Evolutionary conservation across 306 rosid species (phyloP), one percentile per base, ranked within the genome.

Genomic region (Vigna trinervia): DNA sequence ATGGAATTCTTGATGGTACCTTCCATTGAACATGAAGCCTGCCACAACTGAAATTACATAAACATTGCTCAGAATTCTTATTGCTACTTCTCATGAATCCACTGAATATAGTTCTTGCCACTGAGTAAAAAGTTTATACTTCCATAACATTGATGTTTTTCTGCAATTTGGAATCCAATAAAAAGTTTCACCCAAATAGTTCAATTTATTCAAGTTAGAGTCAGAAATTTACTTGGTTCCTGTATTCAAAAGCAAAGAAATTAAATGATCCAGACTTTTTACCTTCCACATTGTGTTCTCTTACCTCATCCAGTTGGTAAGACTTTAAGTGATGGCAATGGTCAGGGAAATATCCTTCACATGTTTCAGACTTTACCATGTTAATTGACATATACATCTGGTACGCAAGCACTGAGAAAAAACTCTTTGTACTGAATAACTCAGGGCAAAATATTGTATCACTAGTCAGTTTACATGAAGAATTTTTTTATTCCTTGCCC

Each of bases 151-250:
- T 50, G 19, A n/a, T 50, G 41, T 28, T 53, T 58, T 30, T 67
- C 28, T 72, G 69, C 56, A 56, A 51, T 52, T 45, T 54, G 72
- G 23, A 74, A 73, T 73, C 80, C 78, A 50, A 57, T 60, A 76
- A 64, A 70, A 76, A 64, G 66, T 52, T 41, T 65, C 41, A 13
- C 46, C 48, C 51, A 45, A 56, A n/a, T 53, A 22, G 19, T 69
- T 46, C 39, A 67, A 23, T 20, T 14, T 36, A 48, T 50, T 47
- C 36, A 14, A 77, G 69, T 60, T 50, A 4, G 50, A 45, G 50
- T 45, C 64, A 19, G 41, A 54, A 63, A 36, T 23, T 69, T 48
- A n/a, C 75, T 41, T 23, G 26, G 77, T 26, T 74, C 53, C 53
- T 39, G 0, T 19, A n/a, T 69, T 28, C 67, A 51, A 5, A 74